Evolutionary conservation across 352 stramenopile genomes (phyloP), one percentile per base, ranked within the genome.

Genomic region (Globisporangium solare): DNA sequence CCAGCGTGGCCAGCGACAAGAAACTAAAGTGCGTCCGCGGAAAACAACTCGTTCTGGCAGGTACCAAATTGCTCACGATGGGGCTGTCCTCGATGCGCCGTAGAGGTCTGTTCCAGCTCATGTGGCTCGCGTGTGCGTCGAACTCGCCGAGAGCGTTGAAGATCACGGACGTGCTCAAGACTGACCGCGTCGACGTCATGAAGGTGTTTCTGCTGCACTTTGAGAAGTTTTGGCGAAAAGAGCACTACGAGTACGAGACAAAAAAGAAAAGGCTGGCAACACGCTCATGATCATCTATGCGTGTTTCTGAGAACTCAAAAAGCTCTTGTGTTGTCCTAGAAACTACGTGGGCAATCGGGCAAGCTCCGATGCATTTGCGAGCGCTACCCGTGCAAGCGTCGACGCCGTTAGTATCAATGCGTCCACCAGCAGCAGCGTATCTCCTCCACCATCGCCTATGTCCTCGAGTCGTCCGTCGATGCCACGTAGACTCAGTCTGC

Each of bases 191-290:
- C 37, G 67, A 83, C 64, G 66, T 86, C 46, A 77, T 67, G 22
- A 81, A 82, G 49, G 58, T 76, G 18, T 93, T 93, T 56, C 52
- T 76, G 13, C 60, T 82, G 14, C 76, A 88, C 42, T 93, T 91
- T 56, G 77, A 90, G 51, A 93, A 91, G 72, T 85, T 78, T 51
- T 93, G 83, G 83, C 84, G 84, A 54, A 78, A 73, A 31, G 83
- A 93, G 53, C 60, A 67, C 54, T 93, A 88, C 39, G 71, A 86
- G 74, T 86, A 46, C 31, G 68, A n/a, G n/a, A n/a, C n/a, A n/a
- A n/a, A n/a, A n/a, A n/a, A n/a, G n/a, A n/a, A 35, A 35, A 11
- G 27, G 6, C 27, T 35, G 27, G 27, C 1, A 6, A 6, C 27
- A 35, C 6, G 6, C 10, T 35, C 10, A 13, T 10, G 21, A 4